Base-by-base conservation (phyloP, 2,329 filamentous ascomycete genomes). In the Botrytis pseudocinerea region DNA sequence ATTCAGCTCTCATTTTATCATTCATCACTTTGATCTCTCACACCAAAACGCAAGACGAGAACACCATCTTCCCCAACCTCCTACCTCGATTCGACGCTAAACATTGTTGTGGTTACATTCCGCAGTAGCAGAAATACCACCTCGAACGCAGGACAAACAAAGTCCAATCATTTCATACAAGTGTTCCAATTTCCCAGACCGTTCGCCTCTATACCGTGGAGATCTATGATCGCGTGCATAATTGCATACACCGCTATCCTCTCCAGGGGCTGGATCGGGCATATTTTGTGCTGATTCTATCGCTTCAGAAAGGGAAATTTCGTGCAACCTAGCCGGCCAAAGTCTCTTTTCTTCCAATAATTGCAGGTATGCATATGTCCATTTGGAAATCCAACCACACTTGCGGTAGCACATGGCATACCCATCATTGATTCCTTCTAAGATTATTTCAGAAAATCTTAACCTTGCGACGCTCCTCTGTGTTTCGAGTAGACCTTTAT, bases 81-180 rank as follows among this genome's bases (percentile, higher is more conserved):
- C 42, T 14, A 44, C 12, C 42, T 16, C 14, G 42, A n/a, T 16
- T 8, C 48, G 12, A 16, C 4, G 12, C 48, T 54, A 54, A 54
- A 16, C 25, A 28, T 2, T 12, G 5, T n/a, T 25, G 5, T 51
- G 10, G 4, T 25, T 10, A 12, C 46, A 51, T 25, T 4, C 4
- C 22, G 25, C 22, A 12, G 10, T n/a, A 51, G 22, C 10, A 12
- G 4, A 2, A 22, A 14, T 16, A 69, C 68, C 70, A 51, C 61
- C 61, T 66, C 73, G 73, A 71, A 75, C 38, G 40, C 74, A 75
- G 22, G 66, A 46, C 35, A 74, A 60, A 18, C 73, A 73, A 71
- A 75, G 62, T 32, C 73, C 73, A 73, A 71, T 66, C 18, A 12
- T 69, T 54, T 69, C 71, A 38, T 70, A 65, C 70, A 64, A 38